Evolutionary conservation across 176 grass and related monocot genomes (phyloP).

Genomic region (Bonia amplexicaulis): DNA sequence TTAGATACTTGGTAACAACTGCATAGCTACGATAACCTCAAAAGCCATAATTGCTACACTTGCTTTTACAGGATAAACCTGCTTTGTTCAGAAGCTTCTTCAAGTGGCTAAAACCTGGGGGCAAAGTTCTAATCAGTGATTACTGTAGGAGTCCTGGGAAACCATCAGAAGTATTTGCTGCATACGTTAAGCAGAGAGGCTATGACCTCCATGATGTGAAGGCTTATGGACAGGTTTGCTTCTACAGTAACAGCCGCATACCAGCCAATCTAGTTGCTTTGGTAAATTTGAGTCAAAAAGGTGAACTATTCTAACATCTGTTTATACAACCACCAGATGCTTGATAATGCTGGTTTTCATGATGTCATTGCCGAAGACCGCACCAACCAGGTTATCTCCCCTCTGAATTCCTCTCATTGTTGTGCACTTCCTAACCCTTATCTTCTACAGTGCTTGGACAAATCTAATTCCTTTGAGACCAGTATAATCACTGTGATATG

Average conservation of each 20-base stretch:
- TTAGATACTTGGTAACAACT: background rate
- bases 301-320: background rate
- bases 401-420: background rate
- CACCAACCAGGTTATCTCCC: constrained; percentile 64
- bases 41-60: background rate
- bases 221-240: constrained; percentile 74
- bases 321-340: constrained; percentile 47
- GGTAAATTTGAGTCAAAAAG: background rate
- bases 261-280: background rate
- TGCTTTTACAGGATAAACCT: constrained; percentile 71
- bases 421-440: background rate
- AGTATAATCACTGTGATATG: background rate
- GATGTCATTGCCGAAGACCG: constrained; percentile 74
- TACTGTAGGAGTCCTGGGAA: constrained; percentile 76
- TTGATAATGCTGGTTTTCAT: constrained; percentile 68
- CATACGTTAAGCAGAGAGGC: constrained; percentile 78
- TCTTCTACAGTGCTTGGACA: background rate
- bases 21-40: background rate
- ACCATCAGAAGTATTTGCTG: constrained; percentile 67
- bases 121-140: constrained; percentile 87
- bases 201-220: constrained; percentile 93
- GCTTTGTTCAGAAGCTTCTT: constrained; percentile 81
- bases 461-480: background rate
- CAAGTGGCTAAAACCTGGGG: constrained; percentile 87
- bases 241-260: background rate